phyloP scores from a whole-genome alignment of 1,139 yeast species.

The Yamadazyma diospyri region DNA sequence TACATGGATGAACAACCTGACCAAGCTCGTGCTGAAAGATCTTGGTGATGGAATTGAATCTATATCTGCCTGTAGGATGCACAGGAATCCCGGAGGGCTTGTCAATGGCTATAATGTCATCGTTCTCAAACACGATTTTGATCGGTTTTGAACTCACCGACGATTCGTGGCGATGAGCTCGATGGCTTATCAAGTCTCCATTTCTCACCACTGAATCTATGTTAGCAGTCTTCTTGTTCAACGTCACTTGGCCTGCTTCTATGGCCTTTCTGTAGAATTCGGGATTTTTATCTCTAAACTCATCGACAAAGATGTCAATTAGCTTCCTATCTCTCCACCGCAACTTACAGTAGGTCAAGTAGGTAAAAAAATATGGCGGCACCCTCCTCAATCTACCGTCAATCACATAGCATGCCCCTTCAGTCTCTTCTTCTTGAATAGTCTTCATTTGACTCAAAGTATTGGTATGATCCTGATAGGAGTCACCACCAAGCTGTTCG shows the following conservation, averaged over 20 bases:
- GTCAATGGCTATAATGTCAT: conserved; percentile 77
- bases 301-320: conserved; percentile 75
- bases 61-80: conserved; percentile 92
- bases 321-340: conserved; percentile 86
- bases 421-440: conserved; percentile 52
- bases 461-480: conserved; percentile 19
- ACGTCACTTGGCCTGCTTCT: conserved; percentile 64
- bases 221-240: conserved; percentile 64
- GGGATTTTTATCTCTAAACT: conserved; percentile 77
- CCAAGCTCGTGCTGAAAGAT: conserved; percentile 68
- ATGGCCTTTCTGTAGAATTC: conserved; percentile 69
- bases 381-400: conserved; percentile 69
- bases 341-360: conserved; percentile 83
- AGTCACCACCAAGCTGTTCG: conserved; percentile 37
- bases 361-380: conserved; percentile 83
- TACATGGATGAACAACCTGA: conserved; percentile 77
- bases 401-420: conserved; percentile 48
- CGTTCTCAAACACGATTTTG: conserved; percentile 74
- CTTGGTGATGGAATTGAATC: conserved; percentile 85
- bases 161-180: conserved; percentile 88
- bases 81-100: conserved; percentile 96
- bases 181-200: conserved; percentile 82
- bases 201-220: conserved; percentile 66
- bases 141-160: conserved; percentile 74
- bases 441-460: conserved; percentile 35